phyloP scores from a whole-genome alignment of 1,284 basidiomycete genomes.

The Inonotus obliquus region DNA sequence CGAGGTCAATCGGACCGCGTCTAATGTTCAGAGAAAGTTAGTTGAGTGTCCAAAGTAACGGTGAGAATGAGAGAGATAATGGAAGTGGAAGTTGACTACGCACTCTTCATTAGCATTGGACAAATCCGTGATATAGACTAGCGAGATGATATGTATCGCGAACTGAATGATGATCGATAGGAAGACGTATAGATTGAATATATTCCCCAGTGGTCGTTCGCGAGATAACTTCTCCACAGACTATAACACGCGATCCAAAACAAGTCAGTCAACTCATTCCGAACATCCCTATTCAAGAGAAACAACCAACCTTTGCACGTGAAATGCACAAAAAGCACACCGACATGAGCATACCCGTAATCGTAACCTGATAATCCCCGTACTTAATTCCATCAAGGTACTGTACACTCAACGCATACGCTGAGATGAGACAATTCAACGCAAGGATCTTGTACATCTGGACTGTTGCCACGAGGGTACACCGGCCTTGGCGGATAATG shows the following conservation, averaged over 20 bases:
- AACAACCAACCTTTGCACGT: slow-evolving; percentile 72
- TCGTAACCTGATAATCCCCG: slow-evolving; percentile 92
- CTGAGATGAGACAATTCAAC: slow-evolving; percentile 92
- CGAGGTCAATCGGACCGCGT: slow-evolving; percentile 80
- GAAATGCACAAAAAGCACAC: slow-evolving; percentile 97
- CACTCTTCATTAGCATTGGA: slow-evolving; percentile 77
- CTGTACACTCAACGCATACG: slow-evolving; percentile 92
- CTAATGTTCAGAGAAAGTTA: slow-evolving; percentile 31
- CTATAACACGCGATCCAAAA: slow-evolving; percentile 35
- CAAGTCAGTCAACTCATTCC: neutral
- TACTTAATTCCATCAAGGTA: slow-evolving; percentile 98
- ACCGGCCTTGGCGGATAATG: slow-evolving; percentile 94
- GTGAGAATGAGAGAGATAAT: neutral
- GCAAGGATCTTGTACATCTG: slow-evolving; percentile 99
- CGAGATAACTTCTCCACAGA: slow-evolving; percentile 89
- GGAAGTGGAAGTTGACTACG: slow-evolving; percentile 28
- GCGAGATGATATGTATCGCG: slow-evolving; percentile 80
- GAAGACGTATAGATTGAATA: slow-evolving; percentile 93
- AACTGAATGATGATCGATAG: slow-evolving; percentile 89
- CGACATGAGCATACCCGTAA: slow-evolving; percentile 94
- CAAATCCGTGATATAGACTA: slow-evolving; percentile 88
- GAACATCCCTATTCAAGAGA: neutral
- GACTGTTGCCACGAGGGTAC: slow-evolving; percentile 93
- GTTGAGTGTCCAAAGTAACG: too few species aligned
- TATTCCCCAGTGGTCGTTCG: slow-evolving; percentile 88